Base-by-base conservation (phyloP, 345 rosid species). In the Atalantia buxifolia region DNA sequence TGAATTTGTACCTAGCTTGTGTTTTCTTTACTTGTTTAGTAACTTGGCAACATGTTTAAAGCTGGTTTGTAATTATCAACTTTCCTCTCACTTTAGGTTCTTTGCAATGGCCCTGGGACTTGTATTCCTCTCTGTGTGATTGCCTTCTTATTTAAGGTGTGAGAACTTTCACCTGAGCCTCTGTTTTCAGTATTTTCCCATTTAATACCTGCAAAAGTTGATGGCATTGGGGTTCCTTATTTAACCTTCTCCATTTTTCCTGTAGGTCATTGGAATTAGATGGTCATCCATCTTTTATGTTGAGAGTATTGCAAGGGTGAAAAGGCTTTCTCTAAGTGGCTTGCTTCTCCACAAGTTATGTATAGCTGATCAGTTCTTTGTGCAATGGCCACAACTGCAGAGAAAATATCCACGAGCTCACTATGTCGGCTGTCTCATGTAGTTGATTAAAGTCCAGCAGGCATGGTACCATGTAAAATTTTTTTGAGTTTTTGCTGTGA, bases 71-170 rank as follows among this genome's bases (percentile, higher is more conserved):
- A 59, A 63, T 18, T 56, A 4, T 36, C 45, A 66, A 64, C 31
- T 66, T 64, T 53, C 2, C 28, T 78, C 78, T 70, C 57, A 68
- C 33, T 70, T 53, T 79, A 92, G 98, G 84, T 96, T 79, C 92
- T 92, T 76, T 96, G 99, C 86, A 94, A 96, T 83, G 98, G 98
- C 80, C 98, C 99, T 22, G 97, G 98, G 78, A 93, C 99, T 7
- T 96, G 99, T 81, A 82, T 94, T 81, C 98, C 99, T 81, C 86
- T 96, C 7, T 92, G 97, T 42, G 67, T 76, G 56, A 94, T 94
- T 56, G 94, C 98, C 30, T 91, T 91, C 83, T 33, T 35, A 69
- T 89, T 96, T 83, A 96, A 94, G 97, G 98, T 94, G 64, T 31
- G 78, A 67, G 18, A 22, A 67, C 38, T 78, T 61, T 72, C 72